phyloP scores from a whole-genome alignment of 2,329 filamentous ascomycete species.

The Xylaria sp. region DNA sequence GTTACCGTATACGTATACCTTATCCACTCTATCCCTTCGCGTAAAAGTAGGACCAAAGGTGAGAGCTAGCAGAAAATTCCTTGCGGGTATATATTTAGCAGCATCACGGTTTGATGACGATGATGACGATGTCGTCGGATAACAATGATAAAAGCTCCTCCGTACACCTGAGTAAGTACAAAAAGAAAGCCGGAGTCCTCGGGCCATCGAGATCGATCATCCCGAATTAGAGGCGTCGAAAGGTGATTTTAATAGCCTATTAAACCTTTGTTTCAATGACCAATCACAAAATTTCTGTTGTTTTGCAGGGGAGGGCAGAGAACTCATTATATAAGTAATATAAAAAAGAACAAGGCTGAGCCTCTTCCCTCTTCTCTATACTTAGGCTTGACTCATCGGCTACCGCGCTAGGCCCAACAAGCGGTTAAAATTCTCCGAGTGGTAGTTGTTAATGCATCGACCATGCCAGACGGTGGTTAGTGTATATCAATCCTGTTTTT shows the following conservation, averaged over 20 bases:
- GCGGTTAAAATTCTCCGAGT: neutral
- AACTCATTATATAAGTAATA: neutral
- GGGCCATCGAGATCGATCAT: neutral
- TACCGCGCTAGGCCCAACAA: neutral
- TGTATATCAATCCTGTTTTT: neutral
- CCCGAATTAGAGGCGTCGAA: neutral
- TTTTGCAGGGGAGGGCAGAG: neutral
- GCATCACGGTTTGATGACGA: neutral
- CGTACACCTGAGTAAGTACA: neutral
- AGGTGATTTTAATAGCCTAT: neutral
- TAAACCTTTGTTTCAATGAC: conserved; percentile 15
- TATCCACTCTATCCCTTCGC: neutral
- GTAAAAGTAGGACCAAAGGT: neutral
- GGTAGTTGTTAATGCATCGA: neutral
- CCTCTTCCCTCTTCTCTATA: neutral
- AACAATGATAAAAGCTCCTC: neutral
- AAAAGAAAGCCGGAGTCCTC: neutral
- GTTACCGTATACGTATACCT: neutral
- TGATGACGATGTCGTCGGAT: neutral
- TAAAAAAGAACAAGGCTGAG: conserved; percentile 5
- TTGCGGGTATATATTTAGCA: neutral
- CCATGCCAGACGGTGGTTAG: neutral
- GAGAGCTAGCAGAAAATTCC: neutral
- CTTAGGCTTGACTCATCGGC: conserved; percentile 8
- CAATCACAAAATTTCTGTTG: conserved; percentile 27